phyloP scores from a whole-genome alignment of 1,284 basidiomycete genomes.

The Malassezia vespertilionis region DNA sequence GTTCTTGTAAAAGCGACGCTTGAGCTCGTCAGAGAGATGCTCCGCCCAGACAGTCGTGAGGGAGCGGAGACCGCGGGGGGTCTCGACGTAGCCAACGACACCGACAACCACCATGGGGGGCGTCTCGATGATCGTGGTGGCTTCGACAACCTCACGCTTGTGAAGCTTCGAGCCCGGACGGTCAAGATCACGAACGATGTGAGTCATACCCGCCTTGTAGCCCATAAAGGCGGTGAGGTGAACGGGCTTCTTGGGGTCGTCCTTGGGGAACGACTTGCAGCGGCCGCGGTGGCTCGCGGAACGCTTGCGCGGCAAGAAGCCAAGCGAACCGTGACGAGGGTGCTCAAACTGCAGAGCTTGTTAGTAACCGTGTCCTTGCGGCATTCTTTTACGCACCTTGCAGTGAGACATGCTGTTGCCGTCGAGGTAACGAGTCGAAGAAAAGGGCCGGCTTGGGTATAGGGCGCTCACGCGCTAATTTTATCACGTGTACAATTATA shows the following conservation, averaged over 20 bases:
- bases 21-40: constrained; percentile 69
- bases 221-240: constrained; percentile 97
- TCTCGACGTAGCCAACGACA: constrained; percentile 99
- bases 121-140: constrained; percentile 89
- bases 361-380: constrained; percentile 3
- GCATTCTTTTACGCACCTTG: constrained; percentile 13
- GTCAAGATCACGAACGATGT: constrained; percentile 97
- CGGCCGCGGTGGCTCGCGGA: constrained; percentile 47
- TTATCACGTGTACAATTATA: constrained; percentile 7
- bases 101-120: constrained; percentile 94
- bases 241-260: constrained; percentile 98
- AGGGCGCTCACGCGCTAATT: not conserved
- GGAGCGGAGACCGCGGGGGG: constrained; percentile 90
- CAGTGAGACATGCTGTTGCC: constrained; percentile 20
- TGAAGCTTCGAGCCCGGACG: constrained; percentile 68
- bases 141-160: constrained; percentile 85
- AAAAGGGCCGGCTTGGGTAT: not conserved
- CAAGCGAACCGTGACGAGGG: constrained; percentile 47
- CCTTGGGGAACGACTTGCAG: constrained; percentile 55
- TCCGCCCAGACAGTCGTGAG: constrained; percentile 61
- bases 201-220: constrained; percentile 99
- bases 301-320: constrained; percentile 48
- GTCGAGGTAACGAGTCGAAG: constrained; percentile 18
- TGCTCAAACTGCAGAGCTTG: constrained; percentile 37
- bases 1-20: constrained; percentile 99